These are phyloP conservation scores for Neurospora sp. DNA, from an alignment of 495 filamentous ascomycete genomes.

Conservation along the genomic window DNA sequence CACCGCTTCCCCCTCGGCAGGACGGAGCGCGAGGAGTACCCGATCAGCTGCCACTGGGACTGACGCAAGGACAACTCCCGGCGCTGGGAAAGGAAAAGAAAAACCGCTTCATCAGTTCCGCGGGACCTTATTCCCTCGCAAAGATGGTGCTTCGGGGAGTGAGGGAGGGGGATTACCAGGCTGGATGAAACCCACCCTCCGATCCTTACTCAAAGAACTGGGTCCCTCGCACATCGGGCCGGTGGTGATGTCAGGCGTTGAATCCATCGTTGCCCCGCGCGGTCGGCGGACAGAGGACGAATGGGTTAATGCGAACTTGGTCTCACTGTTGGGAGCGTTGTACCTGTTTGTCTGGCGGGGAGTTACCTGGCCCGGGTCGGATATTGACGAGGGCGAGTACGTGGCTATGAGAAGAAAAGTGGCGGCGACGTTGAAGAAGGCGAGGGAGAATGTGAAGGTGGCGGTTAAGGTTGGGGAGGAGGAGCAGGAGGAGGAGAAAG, in stretches of 20 bases:
- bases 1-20: background rate
- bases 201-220: constrained; percentile 45
- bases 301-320: constrained; percentile 42
- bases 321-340: constrained; percentile 53
- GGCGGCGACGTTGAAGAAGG: constrained; percentile 25
- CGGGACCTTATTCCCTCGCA: background rate
- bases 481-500: constrained; percentile 27
- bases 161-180: constrained; percentile 30
- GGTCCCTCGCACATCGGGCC: constrained; percentile 28
- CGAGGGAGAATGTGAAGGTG: constrained; percentile 20
- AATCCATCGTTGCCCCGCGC: constrained; percentile 28
- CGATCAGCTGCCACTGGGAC: background rate
- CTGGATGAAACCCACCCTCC: constrained; percentile 58
- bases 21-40: background rate
- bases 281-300: constrained; percentile 33
- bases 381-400: constrained; percentile 27
- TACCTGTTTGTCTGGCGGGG: constrained; percentile 51
- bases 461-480: constrained; percentile 19
- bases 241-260: constrained; percentile 33
- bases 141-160: background rate
- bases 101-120: constrained; percentile 28
- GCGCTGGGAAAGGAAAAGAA: constrained; percentile 10
- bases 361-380: constrained; percentile 24
- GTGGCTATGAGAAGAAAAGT: constrained; percentile 31
- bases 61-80: constrained; percentile 2